phyloP scores from a whole-genome alignment of 345 rosid species.

The Boechera divaricarpa region DNA sequence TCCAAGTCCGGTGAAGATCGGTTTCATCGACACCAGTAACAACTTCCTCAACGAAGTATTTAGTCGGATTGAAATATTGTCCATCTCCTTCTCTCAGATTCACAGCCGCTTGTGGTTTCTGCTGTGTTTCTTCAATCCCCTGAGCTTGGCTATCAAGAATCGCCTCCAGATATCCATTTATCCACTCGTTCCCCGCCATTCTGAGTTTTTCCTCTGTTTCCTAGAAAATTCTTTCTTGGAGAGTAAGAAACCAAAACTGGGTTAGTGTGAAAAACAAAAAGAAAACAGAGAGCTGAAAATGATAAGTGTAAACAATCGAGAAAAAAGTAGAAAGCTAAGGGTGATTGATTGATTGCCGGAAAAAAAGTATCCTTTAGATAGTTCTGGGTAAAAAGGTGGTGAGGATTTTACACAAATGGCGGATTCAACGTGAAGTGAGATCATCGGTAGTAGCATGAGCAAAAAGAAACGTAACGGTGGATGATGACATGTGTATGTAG shows the following conservation, averaged over 20 bases:
- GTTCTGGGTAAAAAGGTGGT: background rate
- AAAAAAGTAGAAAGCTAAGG: background rate
- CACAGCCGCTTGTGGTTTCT: conserved; percentile 44
- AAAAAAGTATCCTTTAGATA: background rate
- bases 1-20: conserved; percentile 89
- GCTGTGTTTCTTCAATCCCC: conserved; percentile 64
- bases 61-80: conserved; percentile 79
- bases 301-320: conserved; percentile 1
- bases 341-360: background rate
- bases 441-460: conserved; percentile 25
- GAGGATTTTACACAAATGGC: conserved; percentile 34
- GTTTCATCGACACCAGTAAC: conserved; percentile 92
- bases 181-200: conserved; percentile 99
- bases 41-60: conserved; percentile 95
- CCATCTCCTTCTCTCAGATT: conserved; percentile 60
- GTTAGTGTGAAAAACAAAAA: conserved; percentile 26
- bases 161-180: conserved; percentile 94
- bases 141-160: conserved; percentile 77
- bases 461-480: conserved; percentile 2
- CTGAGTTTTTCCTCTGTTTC: background rate
- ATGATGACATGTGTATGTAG: conserved; percentile 26
- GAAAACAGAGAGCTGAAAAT: background rate
- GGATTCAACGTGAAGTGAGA: conserved; percentile 33
- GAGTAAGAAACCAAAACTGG: conserved; percentile 7
- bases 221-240: conserved; percentile 31